Evolutionary conservation across 805 yeast species (phyloP), one percentile per base, ranked within the genome.

Genomic region (Yarrowia sp.): DNA sequence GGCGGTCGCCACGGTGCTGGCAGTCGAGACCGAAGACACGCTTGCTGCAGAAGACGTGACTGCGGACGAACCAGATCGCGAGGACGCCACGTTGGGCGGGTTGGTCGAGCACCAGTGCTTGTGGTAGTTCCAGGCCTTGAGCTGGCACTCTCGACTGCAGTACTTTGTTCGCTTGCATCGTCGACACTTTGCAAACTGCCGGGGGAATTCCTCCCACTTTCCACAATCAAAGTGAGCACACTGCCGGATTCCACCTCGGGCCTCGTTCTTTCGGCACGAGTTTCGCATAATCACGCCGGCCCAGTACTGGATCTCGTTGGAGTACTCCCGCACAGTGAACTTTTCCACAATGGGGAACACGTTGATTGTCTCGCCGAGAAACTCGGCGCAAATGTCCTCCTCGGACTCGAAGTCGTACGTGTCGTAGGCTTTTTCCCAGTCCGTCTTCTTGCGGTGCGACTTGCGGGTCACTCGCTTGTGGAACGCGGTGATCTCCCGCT

Each of bases 221-320:
- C 98, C 98, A 79, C 99, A 94, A 34, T 87, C 89, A 72, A 92
- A 90, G 76, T 88, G 89, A 0, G 98, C 97, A 78, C 99, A 94
- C 78, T 95, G 98, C 66, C 98, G 84, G 38, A 94, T 89, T 1
- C 98, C 97, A 17, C 94, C 94, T 68, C 89, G 84, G 50, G 83
- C 77, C 74, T 93, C 98, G 76, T 94, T 95, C 74, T 93, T 87
- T 68, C 98, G 85, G 76, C 97, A 94, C 0, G 97, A 92, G 77
- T 95, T 95, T 67, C 98, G 83, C 93, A 95, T 95, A 46, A 93
- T 92, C n/a, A 94, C 97, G 3, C 97, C 95, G 2, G 98, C 91
- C 99, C 99, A 94, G 77, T 93, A 92, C 72, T 90, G 88, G 82
- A 92, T 86, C 72, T 93, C 97, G 50, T 88, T 85, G 3, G 91